A percentile compares a stretch with the other conserved stretches of the same genome.
These are phyloP conservation scores for Epichloe festucae DNA, from an alignment of 2,329 filamentous ascomycete genomes.

Conservation along the genomic window DNA sequence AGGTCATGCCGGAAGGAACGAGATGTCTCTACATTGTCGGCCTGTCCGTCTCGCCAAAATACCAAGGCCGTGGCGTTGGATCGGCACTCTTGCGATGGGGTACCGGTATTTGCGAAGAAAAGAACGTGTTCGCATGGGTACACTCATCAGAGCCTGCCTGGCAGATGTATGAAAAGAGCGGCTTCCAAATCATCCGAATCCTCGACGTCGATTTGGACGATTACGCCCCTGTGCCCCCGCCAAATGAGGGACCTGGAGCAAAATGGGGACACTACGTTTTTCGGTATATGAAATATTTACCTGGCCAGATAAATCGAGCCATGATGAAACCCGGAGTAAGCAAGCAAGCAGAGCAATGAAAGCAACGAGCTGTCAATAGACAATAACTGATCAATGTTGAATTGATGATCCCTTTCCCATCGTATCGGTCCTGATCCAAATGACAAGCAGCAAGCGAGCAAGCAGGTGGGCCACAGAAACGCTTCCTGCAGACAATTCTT, in stretches of 20 bases:
- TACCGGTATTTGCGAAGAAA: conserved; percentile 16
- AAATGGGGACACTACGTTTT: conserved; percentile 22
- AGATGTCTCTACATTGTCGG: conserved; percentile 20
- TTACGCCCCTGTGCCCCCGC: conserved; percentile 15
- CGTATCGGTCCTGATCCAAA: background rate
- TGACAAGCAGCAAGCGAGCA: background rate
- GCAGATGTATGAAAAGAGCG: conserved; percentile 17
- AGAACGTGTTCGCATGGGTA: conserved; percentile 20
- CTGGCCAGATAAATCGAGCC: background rate
- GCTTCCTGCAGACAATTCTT: background rate
- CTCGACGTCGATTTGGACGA: conserved; percentile 20
- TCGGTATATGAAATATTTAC: conserved; percentile 19
- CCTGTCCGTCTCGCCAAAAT: conserved; percentile 18
- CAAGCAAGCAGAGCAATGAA: background rate
- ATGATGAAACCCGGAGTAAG: too few relatives aligned
- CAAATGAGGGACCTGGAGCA: conserved; percentile 11
- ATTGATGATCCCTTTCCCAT: background rate
- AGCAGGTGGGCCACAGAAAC: background rate
- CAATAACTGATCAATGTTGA: background rate
- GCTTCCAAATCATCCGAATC: conserved; percentile 16
- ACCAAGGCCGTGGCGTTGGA: conserved; percentile 20
- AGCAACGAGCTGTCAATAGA: too few relatives aligned
- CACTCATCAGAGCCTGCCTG: conserved; percentile 21
- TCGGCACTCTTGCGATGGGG: conserved; percentile 20
- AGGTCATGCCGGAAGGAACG: conserved; percentile 19